Base-by-base conservation (phyloP, 2,329 filamentous ascomycete genomes). In the Fusarium beomiforme region DNA sequence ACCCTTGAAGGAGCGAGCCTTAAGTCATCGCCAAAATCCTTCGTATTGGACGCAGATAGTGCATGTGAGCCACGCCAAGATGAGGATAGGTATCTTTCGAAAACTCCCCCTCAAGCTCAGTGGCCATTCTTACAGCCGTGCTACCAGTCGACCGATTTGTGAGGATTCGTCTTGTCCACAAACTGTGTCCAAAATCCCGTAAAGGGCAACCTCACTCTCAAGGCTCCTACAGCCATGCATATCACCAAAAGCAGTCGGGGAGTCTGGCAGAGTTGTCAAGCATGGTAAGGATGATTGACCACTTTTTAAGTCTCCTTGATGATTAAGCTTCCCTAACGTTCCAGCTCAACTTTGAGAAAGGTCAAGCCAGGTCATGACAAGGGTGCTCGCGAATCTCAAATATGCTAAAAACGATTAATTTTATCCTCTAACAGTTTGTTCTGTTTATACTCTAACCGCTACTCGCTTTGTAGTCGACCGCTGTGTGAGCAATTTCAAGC, bases 261-360 rank as follows among this genome's bases (percentile, higher is more conserved):
- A 0, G 1, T 12, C 4, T 3, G 2, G 8, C 5, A 3, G 0
- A 14, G 3, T 13, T 19, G 17, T 8, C 23, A 19, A 19, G 8
- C 3, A 31, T 21, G 10, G 9, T 9, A 21, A 47, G 4, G 0
- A 14, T 9, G 24, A 19, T 21, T 50, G 16, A 6, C 6, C n/a
- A n/a, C n/a, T n/a, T n/a, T n/a, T n/a, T n/a, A 13, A 50, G 12
- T 8, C 16, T 50, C 31, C 33, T 34, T 19, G 16, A 12, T 34
- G 29, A 2, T 23, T 3, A 16, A 6, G 12, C 3, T 12, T 24
- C 33, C 46, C 23, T 4, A 19, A 34, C 11, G 12, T 16, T 23
- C 17, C 3, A 9, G 5, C 21, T 23, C 10, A 49, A 13, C 44
- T n/a, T 50, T 33, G 26, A 31, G 5, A 8, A 17, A 29, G 47